Evolutionary conservation across 148 eudicot genomes (phyloP).

Genomic region (Euryodendron excelsum): DNA sequence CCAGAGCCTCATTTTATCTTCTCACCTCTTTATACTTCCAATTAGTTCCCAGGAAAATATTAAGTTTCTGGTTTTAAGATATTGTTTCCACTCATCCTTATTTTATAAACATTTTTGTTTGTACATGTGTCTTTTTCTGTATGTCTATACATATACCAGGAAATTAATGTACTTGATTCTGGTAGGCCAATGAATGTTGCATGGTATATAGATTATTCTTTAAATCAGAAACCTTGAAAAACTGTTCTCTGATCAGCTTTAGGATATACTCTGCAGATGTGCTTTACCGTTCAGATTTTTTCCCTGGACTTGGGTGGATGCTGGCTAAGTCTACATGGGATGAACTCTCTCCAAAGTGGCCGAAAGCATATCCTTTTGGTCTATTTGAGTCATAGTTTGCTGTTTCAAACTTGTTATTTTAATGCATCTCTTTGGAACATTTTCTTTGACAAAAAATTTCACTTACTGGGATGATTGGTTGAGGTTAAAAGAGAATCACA

Average conservation of each 20-base stretch:
- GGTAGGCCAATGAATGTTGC: not conserved
- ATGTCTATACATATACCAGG: not conserved
- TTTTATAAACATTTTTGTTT: not conserved
- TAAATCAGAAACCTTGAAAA: not conserved
- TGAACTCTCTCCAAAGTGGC: conserved; percentile 98
- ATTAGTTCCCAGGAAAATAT: too few species aligned
- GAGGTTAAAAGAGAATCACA: conserved; percentile 89
- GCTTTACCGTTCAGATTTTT: conserved; percentile 97
- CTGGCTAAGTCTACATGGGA: conserved; percentile 81
- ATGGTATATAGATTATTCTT: not conserved
- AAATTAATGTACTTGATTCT: not conserved
- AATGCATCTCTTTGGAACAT: conserved; percentile 11
- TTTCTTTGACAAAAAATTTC: conserved; percentile 56
- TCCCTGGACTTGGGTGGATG: conserved; percentile 99
- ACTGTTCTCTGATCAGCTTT: not conserved
- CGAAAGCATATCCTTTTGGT: conserved; percentile 96
- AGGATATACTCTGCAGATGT: conserved; percentile 51
- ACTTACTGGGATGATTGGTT: conserved; percentile 99
- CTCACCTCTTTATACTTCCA: too few species aligned
- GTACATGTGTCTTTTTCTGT: not conserved
- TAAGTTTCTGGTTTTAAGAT: not conserved
- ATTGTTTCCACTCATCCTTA: not conserved
- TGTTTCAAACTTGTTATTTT: not conserved
- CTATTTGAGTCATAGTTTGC: conserved; percentile 18
- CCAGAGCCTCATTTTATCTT: too few species aligned